A percentile compares a stretch with the other conserved stretches of the same genome.
Conservation (phyloP, 1,139 yeast genomes). For the Suhomyces panamericanus region DNA sequence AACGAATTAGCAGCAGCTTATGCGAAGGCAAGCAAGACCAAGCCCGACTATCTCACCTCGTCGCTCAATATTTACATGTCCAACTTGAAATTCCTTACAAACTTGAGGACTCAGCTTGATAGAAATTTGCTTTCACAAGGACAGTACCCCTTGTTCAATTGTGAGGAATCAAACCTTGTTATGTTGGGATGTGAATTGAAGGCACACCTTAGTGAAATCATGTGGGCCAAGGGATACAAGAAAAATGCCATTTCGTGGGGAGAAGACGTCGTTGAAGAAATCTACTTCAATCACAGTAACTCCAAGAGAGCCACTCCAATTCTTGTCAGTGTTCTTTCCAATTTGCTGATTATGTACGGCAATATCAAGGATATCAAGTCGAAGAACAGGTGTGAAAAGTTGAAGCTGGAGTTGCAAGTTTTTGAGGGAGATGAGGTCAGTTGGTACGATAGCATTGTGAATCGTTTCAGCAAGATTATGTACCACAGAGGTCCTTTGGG, state of each 20-base stretch:
- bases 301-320: slow-evolving; percentile 33
- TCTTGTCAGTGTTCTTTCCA: slow-evolving; percentile 32
- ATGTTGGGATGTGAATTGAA: slow-evolving; percentile 41
- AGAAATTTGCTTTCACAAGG: slow-evolving; percentile 26
- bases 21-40: slow-evolving; percentile 22
- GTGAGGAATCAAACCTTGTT: slow-evolving; percentile 32
- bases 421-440: slow-evolving; percentile 24
- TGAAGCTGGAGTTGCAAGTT: slow-evolving; percentile 23
- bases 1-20: slow-evolving; percentile 37
- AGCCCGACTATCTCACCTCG: slow-evolving; percentile 19
- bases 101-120: slow-evolving; percentile 23
- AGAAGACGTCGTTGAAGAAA: slow-evolving; percentile 50
- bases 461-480: slow-evolving; percentile 40
- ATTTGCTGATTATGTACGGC: slow-evolving; percentile 36
- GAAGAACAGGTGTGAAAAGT: slow-evolving; percentile 30
- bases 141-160: slow-evolving; percentile 40
- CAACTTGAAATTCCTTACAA: slow-evolving; percentile 31
- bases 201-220: slow-evolving; percentile 62
- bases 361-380: slow-evolving; percentile 26
- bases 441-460: slow-evolving; percentile 40
- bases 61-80: slow-evolving; percentile 42
- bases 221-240: slow-evolving; percentile 59
- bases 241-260: slow-evolving; percentile 64
- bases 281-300: slow-evolving; percentile 34
- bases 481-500: slow-evolving; percentile 47